Evolutionary conservation across 2,329 filamentous ascomycete genomes (phyloP), one percentile per base, ranked within the genome.

Genomic region (Paecilomyces niveus): DNA sequence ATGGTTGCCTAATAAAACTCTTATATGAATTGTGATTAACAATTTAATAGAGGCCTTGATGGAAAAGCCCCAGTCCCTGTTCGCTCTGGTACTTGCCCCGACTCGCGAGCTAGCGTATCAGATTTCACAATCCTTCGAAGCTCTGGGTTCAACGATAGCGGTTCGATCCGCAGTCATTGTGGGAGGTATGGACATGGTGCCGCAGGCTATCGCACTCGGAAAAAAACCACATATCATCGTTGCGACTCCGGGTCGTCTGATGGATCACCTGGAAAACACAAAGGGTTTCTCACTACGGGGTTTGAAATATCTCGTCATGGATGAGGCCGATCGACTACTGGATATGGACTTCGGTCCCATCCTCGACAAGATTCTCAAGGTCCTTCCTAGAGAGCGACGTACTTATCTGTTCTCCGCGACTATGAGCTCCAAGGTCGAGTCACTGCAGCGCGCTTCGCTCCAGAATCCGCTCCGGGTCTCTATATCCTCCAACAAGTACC

Each of bases 161-260:
- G 88, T 97, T 39, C 86, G 91, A 68, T 91, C 87, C 68, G 88
- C 90, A 6, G 87, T 93, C 15, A 86, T 99, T 51, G 90, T 97
- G 1, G 94, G 94, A 67, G 94, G 94, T 51, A 87, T 97, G 81
- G 93, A 97, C 64, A 97, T 97, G 90, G 89, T 97, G 0, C 84
- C 90, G 0, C 94, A 99, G 72, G 77, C 89, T 1, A 95, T 99
- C 63, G 89, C 92, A 0, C 83, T 99, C 0, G 91, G 89, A n/a
- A 97, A 96, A 81, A 93, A 93, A 67, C 94, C 94, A 7, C 94
- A 99, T 69, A 87, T 99, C 24, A 81, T 97, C 22, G 92, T 97
- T 45, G 93, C 93, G 0, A 97, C 93, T 0, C 93, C 93, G 0
- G 93, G 92, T 56, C 85, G 93, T 58, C 78, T 97, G 22, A 80